These are phyloP conservation scores for Theileria annulata DNA, from an alignment of 169 alveolate species.

Conservation along the genomic window DNA sequence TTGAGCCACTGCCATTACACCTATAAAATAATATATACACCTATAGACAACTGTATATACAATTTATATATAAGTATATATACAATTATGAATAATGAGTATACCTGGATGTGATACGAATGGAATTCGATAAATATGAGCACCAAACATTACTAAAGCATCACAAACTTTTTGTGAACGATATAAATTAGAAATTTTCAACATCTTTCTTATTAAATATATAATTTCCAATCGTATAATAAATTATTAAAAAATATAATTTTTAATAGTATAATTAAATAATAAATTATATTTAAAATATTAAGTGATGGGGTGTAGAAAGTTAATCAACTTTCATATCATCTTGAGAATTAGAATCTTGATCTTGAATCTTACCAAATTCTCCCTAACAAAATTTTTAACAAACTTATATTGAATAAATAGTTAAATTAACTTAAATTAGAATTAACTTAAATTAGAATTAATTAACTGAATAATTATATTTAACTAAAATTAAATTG, in stretches of 20 bases:
- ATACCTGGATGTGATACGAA: slow-evolving; percentile 84
- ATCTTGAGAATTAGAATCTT: slow-evolving; percentile 10
- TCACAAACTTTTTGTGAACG: slow-evolving; percentile 70
- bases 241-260: neutral
- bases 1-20: slow-evolving; percentile 82
- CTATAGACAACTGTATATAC: too few relatives aligned
- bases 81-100: too few relatives aligned
- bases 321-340: slow-evolving; percentile 11
- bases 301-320: slow-evolving; percentile 28
- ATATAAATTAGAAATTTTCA: slow-evolving; percentile 1
- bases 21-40: slow-evolving; percentile 20
- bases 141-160: slow-evolving; percentile 78
- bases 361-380: slow-evolving; percentile 7
- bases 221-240: too few relatives aligned
- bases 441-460: neutral
- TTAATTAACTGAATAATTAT: too few relatives aligned
- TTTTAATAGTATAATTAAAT: neutral
- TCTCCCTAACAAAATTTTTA: slow-evolving; percentile 7
- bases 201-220: slow-evolving; percentile 25
- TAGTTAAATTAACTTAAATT: neutral
- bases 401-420: too few relatives aligned
- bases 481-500: too few relatives aligned
- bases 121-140: slow-evolving; percentile 72
- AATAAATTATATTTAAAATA: neutral
- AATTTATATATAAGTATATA: slow-evolving; percentile 1